Conservation (phyloP, 2,329 filamentous ascomycete species). For the Cordyceps fumosorosea region DNA sequence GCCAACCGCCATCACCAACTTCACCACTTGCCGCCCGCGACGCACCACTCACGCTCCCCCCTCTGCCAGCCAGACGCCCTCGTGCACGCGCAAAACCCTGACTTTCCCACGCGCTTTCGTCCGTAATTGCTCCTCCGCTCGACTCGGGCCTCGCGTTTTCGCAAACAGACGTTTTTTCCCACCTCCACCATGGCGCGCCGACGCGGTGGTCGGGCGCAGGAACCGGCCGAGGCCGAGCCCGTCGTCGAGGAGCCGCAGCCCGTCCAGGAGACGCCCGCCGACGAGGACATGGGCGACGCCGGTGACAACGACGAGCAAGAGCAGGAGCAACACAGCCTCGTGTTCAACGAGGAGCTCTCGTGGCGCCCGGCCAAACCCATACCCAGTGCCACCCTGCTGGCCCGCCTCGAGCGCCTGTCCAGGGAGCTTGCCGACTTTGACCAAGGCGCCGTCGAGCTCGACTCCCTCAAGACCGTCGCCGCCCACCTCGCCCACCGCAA, state of each 20-base stretch:
- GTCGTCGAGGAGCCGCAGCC: slow-evolving; percentile 12
- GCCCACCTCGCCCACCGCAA: slow-evolving; percentile 78
- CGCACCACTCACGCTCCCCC: neutral
- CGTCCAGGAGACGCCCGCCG: slow-evolving; percentile 17
- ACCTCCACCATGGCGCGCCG: slow-evolving; percentile 29
- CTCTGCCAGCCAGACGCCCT: neutral
- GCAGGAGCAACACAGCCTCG: slow-evolving; percentile 40
- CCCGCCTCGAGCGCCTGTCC: slow-evolving; percentile 71
- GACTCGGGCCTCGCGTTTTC: neutral
- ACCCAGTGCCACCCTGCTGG: slow-evolving; percentile 71
- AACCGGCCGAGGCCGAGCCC: slow-evolving; percentile 5
- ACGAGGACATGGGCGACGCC: slow-evolving; percentile 17
- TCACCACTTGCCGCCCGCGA: neutral
- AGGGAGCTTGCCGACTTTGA: slow-evolving; percentile 81
- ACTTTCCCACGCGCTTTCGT: neutral
- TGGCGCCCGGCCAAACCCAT: slow-evolving; percentile 92
- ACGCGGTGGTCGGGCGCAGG: slow-evolving; percentile 26
- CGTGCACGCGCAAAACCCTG: neutral
- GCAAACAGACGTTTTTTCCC: slow-evolving; percentile 8
- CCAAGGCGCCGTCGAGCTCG: slow-evolving; percentile 75
- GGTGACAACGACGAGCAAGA: slow-evolving; percentile 16
- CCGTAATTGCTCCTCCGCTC: neutral
- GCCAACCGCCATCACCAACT: neutral
- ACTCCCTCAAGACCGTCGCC: slow-evolving; percentile 78
- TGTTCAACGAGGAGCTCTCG: slow-evolving; percentile 79